Base-by-base conservation (phyloP, 2,329 filamentous ascomycete species). In the Helotiales sp. region DNA sequence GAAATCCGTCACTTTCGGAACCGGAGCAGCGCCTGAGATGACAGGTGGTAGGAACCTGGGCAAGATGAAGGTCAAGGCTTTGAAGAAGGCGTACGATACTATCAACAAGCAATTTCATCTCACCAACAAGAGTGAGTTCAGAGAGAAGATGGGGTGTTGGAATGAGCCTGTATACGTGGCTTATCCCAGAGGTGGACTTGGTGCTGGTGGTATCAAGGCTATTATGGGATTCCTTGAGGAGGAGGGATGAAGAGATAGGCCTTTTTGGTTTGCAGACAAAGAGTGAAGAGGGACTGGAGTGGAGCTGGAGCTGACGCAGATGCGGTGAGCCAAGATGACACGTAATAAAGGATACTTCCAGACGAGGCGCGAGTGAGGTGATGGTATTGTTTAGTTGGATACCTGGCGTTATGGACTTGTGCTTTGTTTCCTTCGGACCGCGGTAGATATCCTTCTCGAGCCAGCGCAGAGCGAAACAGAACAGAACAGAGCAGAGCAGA, bases 221-320 rank as follows among this genome's bases (percentile, higher is more conserved):
- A 85, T 97, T 65, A 81, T 96, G 76, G 89, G 88, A 71, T 96
- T 96, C 77, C 95, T 96, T 73, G 89, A 93, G 74, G 90, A 90
- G 63, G 84, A 85, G 62, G 59, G 58, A 38, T 67, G 38, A 46
- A 22, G 36, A 46, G 51, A n/a, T 33, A 38, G 31, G n/a, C 3
- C 5, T 12, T 15, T 34, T 5, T 13, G 22, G 24, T 53, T 22
- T 24, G 17, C n/a, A 51, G 1, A 22, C 27, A 31, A 51, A 51
- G 48, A 24, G 12, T 3, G n/a, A 22, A 7, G 38, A 8, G n/a
- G 17, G 31, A n/a, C n/a, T n/a, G n/a, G n/a, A n/a, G n/a, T n/a
- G n/a, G n/a, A n/a, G n/a, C n/a, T n/a, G n/a, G n/a, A n/a, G n/a
- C n/a, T n/a, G n/a, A n/a, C n/a, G n/a, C n/a, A n/a, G n/a, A n/a